Conservation (phyloP, 1,284 basidiomycete species). For the Cutaneotrichosporon curvatum region DNA sequence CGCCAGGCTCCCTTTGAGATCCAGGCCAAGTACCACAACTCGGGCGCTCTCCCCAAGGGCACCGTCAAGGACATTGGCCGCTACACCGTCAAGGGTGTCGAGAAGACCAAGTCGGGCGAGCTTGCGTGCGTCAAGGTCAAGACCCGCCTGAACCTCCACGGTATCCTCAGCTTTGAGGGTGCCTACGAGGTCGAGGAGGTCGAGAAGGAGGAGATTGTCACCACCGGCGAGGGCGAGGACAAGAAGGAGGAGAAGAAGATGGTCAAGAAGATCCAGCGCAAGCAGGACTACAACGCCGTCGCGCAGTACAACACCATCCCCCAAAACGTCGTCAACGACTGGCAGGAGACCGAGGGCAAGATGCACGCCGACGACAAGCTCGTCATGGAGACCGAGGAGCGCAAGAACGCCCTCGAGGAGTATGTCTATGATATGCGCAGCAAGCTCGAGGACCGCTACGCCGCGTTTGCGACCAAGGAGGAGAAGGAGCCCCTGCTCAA, state of each 20-base stretch:
- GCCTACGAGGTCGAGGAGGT: slow-evolving; percentile 71
- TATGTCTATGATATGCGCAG: slow-evolving; percentile 89
- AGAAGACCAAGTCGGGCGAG: slow-evolving; percentile 60
- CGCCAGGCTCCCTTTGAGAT: slow-evolving; percentile 78
- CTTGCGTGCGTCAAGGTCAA: slow-evolving; percentile 78
- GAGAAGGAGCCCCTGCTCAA: slow-evolving; percentile 71
- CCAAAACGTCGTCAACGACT: slow-evolving; percentile 54
- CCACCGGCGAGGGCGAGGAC: slow-evolving; percentile 48
- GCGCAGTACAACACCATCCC: slow-evolving; percentile 60
- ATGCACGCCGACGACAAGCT: slow-evolving; percentile 88
- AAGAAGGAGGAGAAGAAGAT: slow-evolving; percentile 63
- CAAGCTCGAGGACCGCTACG: slow-evolving; percentile 82
- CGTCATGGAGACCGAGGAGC: slow-evolving; percentile 90
- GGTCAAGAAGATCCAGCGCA: slow-evolving; percentile 64
- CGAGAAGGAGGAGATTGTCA: slow-evolving; percentile 59
- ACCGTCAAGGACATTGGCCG: slow-evolving; percentile 76
- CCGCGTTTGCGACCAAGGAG: slow-evolving; percentile 59
- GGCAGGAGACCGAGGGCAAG: slow-evolving; percentile 70
- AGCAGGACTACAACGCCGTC: slow-evolving; percentile 69
- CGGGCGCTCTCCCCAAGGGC: slow-evolving; percentile 60
- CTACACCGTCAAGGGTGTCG: slow-evolving; percentile 72
- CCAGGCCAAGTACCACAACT: slow-evolving; percentile 71
- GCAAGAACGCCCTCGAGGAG: slow-evolving; percentile 94
- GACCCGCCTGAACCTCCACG: slow-evolving; percentile 75
- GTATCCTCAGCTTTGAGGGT: slow-evolving; percentile 73